These are phyloP conservation scores for Byssothecium circinans DNA, from an alignment of 2,329 filamentous ascomycete species.

Conservation along the genomic window DNA sequence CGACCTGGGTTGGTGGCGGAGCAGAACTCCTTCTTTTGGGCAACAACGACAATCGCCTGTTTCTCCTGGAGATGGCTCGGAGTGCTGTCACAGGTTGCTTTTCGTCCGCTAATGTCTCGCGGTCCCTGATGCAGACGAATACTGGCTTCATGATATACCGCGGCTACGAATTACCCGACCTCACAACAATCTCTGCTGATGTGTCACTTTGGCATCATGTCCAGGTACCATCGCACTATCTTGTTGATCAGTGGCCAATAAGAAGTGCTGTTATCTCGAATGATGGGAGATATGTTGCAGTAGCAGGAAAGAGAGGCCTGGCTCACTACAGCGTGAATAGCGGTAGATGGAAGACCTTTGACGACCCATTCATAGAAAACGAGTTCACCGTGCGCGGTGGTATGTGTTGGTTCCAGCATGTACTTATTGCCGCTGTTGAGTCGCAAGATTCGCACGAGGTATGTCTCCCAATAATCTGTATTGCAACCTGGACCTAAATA, in stretches of 20 bases:
- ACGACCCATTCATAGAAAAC: constrained; percentile 77
- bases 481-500: background rate
- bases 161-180: constrained; percentile 86
- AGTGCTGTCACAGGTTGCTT: constrained; percentile 93
- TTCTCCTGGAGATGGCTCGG: constrained; percentile 87
- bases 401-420: constrained; percentile 98
- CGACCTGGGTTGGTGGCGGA: constrained; percentile 84
- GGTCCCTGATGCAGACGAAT: constrained; percentile 85
- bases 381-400: constrained; percentile 91
- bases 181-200: constrained; percentile 89
- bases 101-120: constrained; percentile 84
- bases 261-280: constrained; percentile 82
- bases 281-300: constrained; percentile 90
- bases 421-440: constrained; percentile 92
- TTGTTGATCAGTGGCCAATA: constrained; percentile 92
- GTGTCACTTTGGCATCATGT: constrained; percentile 94
- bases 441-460: constrained; percentile 76
- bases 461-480: constrained; percentile 7
- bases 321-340: constrained; percentile 96
- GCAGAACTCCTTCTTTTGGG: constrained; percentile 80
- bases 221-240: constrained; percentile 80
- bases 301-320: constrained; percentile 89
- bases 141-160: constrained; percentile 89
- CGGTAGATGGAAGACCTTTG: constrained; percentile 93
- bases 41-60: constrained; percentile 74